phyloP scores from a whole-genome alignment of 495 filamentous ascomycete species.

The Ascobolus immersus region DNA sequence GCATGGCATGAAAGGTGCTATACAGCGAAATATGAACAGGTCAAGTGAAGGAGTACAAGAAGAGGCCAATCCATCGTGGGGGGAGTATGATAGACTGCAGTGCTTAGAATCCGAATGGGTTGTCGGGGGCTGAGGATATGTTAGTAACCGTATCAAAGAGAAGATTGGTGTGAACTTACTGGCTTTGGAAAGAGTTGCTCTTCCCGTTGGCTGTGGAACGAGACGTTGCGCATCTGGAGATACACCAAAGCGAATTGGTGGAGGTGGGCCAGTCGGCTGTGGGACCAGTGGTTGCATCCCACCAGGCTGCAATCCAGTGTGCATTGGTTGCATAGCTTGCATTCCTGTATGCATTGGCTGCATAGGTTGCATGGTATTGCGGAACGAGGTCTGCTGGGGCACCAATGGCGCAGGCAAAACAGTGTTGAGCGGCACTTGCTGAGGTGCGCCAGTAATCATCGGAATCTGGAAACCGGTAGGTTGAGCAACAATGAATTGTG shows the following conservation, averaged over 20 bases:
- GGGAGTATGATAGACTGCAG: no score
- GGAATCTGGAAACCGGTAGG: slow-evolving; percentile 27
- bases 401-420: slow-evolving; percentile 29
- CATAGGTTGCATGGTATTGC: slow-evolving; percentile 10
- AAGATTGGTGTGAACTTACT: slow-evolving; percentile 40
- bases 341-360: no score
- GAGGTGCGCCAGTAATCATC: slow-evolving; percentile 23
- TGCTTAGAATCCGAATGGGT: slow-evolving; percentile 89
- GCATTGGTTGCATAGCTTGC: slow-evolving; percentile 7
- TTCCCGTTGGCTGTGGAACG: slow-evolving; percentile 69
- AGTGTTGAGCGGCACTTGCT: no score
- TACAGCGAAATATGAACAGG: no score
- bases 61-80: no score
- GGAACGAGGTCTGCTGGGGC: slow-evolving; percentile 24
- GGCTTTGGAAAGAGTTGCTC: slow-evolving; percentile 74
- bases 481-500: no score
- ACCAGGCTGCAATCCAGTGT: slow-evolving; percentile 22
- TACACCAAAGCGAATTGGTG: slow-evolving; percentile 72
- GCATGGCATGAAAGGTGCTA: no score
- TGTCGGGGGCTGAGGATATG: slow-evolving; percentile 42
- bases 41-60: no score
- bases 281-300: slow-evolving; percentile 31
- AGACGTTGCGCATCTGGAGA: slow-evolving; percentile 43
- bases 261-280: slow-evolving; percentile 84
- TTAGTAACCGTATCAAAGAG: slow-evolving; percentile 3